Base-by-base conservation (phyloP, 257 asterid species). In the Solanum sejunctum region DNA sequence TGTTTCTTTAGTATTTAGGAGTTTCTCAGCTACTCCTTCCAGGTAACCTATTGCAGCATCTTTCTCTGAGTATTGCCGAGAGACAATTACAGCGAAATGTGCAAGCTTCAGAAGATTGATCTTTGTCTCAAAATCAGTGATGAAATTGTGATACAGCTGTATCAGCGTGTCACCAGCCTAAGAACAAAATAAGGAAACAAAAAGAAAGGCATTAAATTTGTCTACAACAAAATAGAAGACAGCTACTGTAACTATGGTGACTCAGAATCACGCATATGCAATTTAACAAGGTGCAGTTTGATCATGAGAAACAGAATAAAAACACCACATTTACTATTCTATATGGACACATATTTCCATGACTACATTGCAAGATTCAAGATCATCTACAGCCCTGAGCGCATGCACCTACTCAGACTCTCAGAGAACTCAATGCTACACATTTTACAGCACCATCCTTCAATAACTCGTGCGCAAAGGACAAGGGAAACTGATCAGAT, bases 91-190 rank as follows among this genome's bases (percentile, higher is more conserved):
- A 51, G 96, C 94, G 83, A 97, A 95, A 88, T 95, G 99, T 51
- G 99, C 97, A 86, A 97, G 98, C 93, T 97, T 97, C 90, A 97
- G 97, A 77, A 93, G 97, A 87, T 97, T 95, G 92, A 97, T 97
- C 89, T 95, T 97, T 41, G 98, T 95, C 96, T 97, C 99, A 85
- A 97, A 97, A 79, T 97, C 98, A 7, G 97, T 89, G 73, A 97
- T 97, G 89, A 97, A 95, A 87, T 94, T 95, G 84, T 97, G 94
- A 91, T 97, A 95, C 20, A 97, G 87, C 86, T 97, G 99, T 84
- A 97, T 97, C 83, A 97, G 87, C 60, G 98, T 90, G 91, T 95
- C 99, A 82, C 99, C 98, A 71, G 94, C 98, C 98, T 97, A 91
- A 86, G 86, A 58, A 64, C 55, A 80, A 77, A 80, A 87, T 36